These are phyloP conservation scores for Alternaria triticimaculans DNA, from an alignment of 2,329 filamentous ascomycete genomes.

Conservation along the genomic window DNA sequence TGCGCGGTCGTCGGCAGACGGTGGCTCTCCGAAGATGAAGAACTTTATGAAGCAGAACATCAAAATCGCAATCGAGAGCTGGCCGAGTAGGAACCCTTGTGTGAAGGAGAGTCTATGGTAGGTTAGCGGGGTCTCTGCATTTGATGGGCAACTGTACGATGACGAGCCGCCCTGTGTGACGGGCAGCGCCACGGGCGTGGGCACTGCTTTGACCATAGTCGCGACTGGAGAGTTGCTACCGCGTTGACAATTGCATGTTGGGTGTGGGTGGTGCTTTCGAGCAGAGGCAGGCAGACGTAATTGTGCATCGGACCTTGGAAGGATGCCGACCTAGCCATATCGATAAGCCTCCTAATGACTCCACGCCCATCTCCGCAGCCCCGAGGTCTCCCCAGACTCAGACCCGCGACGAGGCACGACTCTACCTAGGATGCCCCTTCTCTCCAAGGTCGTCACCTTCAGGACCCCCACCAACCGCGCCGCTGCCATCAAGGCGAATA, in stretches of 20 bases:
- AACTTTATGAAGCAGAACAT: conserved; percentile 98
- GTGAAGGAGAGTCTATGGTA: conserved; percentile 79
- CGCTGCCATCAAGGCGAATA: conserved; percentile 28
- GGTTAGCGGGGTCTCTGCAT: conserved; percentile 29
- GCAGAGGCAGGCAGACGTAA: conserved; percentile 6
- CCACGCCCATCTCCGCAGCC: background rate
- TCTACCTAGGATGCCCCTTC: conserved; percentile 20
- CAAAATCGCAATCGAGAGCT: conserved; percentile 88
- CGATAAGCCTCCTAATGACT: conserved; percentile 15
- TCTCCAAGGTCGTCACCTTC: conserved; percentile 23
- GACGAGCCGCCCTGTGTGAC: conserved; percentile 23
- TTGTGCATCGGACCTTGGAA: conserved; percentile 6
- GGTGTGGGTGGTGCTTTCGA: background rate
- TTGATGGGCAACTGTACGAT: conserved; percentile 14
- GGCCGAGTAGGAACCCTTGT: conserved; percentile 89
- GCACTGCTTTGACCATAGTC: conserved; percentile 23
- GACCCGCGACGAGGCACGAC: background rate
- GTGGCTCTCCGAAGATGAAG: conserved; percentile 97
- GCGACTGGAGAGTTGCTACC: conserved; percentile 12
- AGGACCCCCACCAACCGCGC: conserved; percentile 19
- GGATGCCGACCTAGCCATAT: conserved; percentile 6
- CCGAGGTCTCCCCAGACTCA: conserved; percentile 3
- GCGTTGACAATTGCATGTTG: conserved; percentile 6
- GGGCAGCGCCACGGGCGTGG: conserved; percentile 23
- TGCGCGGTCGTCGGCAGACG: conserved; percentile 80